Evolutionary conservation across 1,284 basidiomycete genomes (phyloP), one percentile per base, ranked within the genome.

Genomic region (Singerocomus inundabilis): DNA sequence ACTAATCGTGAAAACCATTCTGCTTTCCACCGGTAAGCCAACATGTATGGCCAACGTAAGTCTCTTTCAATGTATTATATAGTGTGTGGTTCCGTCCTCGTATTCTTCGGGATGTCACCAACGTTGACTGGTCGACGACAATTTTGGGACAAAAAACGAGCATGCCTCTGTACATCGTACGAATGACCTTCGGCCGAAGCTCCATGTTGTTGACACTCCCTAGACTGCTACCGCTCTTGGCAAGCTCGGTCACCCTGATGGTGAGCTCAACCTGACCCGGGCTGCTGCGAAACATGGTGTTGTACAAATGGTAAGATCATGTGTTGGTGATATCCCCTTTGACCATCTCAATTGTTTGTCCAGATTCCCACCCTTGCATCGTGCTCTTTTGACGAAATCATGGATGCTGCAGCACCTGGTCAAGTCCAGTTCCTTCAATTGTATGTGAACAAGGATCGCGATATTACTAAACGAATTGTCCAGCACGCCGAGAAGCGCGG

Each of bases 71-170:
- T n/a, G 13, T 4, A 5, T 18, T 34, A 18, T 37, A 18, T 57
- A 88, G 91, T 48, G 79, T 98, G 59, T 98, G 94, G 93, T 97
- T 98, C 77, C 80, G 94, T 15, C 94, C 94, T 11, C 82, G 93
- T 13, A 77, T 98, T 36, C 73, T 98, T 9, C 81, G 92, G 24
- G 82, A 97, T 61, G 93, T 98, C 10, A 81, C 82, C 10, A 74
- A 77, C 4, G 85, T 97, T 13, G 89, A 97, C 68, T 94, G 79
- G 73, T 85, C 84, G 18, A 91, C 89, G n/a, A 82, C 70, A 9
- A 85, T 95, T 49, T 74, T 95, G 31, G 90, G 90, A 0, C 78
- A 83, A 35, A 80, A 76, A 55, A 77, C 85, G 8, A 80, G 71
- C 38, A 84, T 95, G 81, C 91, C 93, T 4, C 70, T 96, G 21